phyloP scores from a whole-genome alignment of 1,284 basidiomycete genomes.

The Afroboletus lepidellus region DNA sequence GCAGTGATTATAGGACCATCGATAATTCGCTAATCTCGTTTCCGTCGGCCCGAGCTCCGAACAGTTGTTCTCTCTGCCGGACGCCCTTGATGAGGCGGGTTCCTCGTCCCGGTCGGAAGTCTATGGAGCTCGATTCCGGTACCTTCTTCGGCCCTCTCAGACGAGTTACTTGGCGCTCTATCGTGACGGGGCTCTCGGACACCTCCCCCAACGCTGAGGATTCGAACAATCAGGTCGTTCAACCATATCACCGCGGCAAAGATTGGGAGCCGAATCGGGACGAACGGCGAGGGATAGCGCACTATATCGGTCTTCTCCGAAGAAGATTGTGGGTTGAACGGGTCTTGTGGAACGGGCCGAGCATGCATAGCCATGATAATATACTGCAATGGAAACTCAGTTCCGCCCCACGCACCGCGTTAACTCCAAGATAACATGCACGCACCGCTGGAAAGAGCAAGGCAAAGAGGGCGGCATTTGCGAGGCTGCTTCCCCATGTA shows the following conservation, averaged over 20 bases:
- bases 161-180: conserved; percentile 41
- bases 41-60: conserved; percentile 37
- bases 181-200: conserved; percentile 23
- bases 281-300: conserved; percentile 66
- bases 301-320: conserved; percentile 39
- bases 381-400: conserved; percentile 46
- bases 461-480: conserved; percentile 76
- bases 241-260: conserved; percentile 71
- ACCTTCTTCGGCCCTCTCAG: conserved; percentile 56
- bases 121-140: conserved; percentile 32
- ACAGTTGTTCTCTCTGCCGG: conserved; percentile 22
- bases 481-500: conserved; percentile 67
- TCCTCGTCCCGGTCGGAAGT: conserved; percentile 9
- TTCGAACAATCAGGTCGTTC: conserved; percentile 68
- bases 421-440: conserved; percentile 19
- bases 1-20: conserved; percentile 11
- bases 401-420: conserved; percentile 3
- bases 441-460: conserved; percentile 72
- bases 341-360: conserved; percentile 62
- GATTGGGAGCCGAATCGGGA: conserved; percentile 76
- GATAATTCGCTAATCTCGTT: conserved; percentile 35
- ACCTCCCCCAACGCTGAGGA: conserved; percentile 56
- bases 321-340: conserved; percentile 58
- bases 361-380: conserved; percentile 78
- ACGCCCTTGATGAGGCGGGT: conserved; percentile 12